These are phyloP conservation scores for Olyra latifolia DNA, from an alignment of 176 grass and related monocot genomes.

Conservation along the genomic window DNA sequence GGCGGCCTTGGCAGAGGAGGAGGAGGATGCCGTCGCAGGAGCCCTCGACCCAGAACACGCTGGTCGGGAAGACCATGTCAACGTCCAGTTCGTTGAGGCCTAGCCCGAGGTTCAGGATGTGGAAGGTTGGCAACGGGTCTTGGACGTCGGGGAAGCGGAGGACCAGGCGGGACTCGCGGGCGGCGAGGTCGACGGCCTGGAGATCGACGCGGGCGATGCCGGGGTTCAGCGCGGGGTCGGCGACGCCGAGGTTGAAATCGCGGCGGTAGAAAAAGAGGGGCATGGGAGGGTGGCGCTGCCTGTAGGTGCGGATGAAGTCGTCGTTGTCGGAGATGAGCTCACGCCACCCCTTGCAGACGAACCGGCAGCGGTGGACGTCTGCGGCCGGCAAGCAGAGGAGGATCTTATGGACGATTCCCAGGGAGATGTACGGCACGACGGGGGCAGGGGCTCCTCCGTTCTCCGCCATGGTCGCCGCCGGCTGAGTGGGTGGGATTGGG, in stretches of 20 bases:
- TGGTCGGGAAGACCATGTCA: no score
- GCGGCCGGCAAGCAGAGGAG: neutral
- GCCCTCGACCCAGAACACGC: neutral
- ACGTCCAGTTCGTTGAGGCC: no score
- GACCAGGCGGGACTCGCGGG: neutral
- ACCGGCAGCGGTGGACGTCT: neutral
- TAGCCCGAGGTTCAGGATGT: no score
- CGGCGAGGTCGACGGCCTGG: neutral
- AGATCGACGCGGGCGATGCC: neutral
- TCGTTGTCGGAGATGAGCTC: neutral
- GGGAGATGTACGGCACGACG: neutral
- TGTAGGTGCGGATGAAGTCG: neutral
- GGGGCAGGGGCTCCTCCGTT: neutral
- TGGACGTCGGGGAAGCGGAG: neutral
- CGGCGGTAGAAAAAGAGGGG: neutral
- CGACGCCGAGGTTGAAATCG: neutral
- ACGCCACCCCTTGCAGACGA: neutral
- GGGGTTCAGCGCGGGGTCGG: no score
- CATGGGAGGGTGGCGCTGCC: neutral
- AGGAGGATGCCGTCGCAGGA: constrained; percentile 4
- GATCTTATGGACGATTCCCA: neutral
- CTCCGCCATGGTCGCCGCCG: no score
- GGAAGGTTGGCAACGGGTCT: no score
- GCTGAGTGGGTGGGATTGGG: no score
- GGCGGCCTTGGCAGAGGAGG: neutral